These are phyloP conservation scores for Escallonia herrerae DNA, from an alignment of 129 eudicot species.

Conservation along the genomic window DNA sequence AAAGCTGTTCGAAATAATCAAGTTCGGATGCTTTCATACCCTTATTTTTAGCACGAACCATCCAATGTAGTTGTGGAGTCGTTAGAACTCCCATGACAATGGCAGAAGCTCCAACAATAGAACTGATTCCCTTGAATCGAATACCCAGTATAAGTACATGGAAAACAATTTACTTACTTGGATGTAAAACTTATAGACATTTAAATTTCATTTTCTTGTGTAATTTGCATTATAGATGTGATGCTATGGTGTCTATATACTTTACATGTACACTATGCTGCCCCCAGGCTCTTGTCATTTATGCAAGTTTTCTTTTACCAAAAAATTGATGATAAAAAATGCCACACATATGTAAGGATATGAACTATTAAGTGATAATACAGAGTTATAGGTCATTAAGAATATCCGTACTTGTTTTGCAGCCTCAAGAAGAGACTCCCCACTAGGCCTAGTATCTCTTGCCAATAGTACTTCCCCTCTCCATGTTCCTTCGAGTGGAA, in stretches of 20 bases:
- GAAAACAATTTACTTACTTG: too few relatives aligned
- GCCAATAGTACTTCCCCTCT: slow-evolving; percentile 50
- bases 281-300: too few relatives aligned
- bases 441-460: slow-evolving; percentile 97
- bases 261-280: too few relatives aligned
- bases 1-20: slow-evolving; percentile 11
- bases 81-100: slow-evolving; percentile 69
- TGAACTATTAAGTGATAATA: background rate
- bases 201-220: too few relatives aligned
- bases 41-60: slow-evolving; percentile 59
- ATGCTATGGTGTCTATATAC: too few relatives aligned
- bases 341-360: too few relatives aligned
- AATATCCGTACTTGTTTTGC: slow-evolving; percentile 65
- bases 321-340: too few relatives aligned
- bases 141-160: slow-evolving; percentile 1
- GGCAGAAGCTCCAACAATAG: slow-evolving; percentile 58
- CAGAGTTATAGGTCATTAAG: background rate
- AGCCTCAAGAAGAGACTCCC: slow-evolving; percentile 67
- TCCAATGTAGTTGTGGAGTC: slow-evolving; percentile 98
- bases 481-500: slow-evolving; percentile 42
- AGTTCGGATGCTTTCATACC: slow-evolving; percentile 3
- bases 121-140: slow-evolving; percentile 61
- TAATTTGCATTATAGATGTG: too few relatives aligned
- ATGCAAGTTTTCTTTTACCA: too few relatives aligned
- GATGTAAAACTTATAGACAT: too few relatives aligned